Percentiles rank a stretch among this genome's conserved stretches.
Conservation (phyloP, 495 filamentous ascomycete genomes). For the Penicillium fimorum region DNA sequence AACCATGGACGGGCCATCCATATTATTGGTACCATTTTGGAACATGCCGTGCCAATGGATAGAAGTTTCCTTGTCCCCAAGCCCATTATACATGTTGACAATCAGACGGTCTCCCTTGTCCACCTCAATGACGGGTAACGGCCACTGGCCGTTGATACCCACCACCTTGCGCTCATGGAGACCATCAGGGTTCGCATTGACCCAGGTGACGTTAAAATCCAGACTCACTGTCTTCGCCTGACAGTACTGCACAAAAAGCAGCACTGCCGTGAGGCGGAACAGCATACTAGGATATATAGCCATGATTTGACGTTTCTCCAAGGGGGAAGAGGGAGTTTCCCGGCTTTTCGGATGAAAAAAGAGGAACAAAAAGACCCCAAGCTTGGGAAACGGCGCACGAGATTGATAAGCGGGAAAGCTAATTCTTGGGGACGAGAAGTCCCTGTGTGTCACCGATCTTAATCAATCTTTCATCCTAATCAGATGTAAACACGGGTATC, state of each 20-base stretch:
- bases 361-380: background rate
- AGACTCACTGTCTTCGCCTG: slow-evolving; percentile 65
- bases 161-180: slow-evolving; percentile 62
- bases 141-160: slow-evolving; percentile 82
- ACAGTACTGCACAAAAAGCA: slow-evolving; percentile 11
- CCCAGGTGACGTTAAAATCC: slow-evolving; percentile 80
- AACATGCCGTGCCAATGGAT: slow-evolving; percentile 82
- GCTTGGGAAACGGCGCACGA: background rate
- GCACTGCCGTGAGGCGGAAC: background rate
- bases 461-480: background rate
- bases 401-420: background rate
- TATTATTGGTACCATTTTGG: slow-evolving; percentile 64
- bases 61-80: slow-evolving; percentile 67
- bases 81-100: slow-evolving; percentile 68
- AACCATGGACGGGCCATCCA: slow-evolving; percentile 71
- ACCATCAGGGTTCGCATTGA: slow-evolving; percentile 77
- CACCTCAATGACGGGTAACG: slow-evolving; percentile 65
- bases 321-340: background rate
- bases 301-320: background rate
- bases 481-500: background rate
- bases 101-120: slow-evolving; percentile 69
- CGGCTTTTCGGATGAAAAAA: background rate
- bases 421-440: background rate
- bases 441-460: background rate
- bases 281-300: background rate